A percentile compares a stretch with the other conserved stretches of the same genome.
Conservation (phyloP, 2,329 filamentous ascomycete species). For the Bipolaris gigantea region DNA sequence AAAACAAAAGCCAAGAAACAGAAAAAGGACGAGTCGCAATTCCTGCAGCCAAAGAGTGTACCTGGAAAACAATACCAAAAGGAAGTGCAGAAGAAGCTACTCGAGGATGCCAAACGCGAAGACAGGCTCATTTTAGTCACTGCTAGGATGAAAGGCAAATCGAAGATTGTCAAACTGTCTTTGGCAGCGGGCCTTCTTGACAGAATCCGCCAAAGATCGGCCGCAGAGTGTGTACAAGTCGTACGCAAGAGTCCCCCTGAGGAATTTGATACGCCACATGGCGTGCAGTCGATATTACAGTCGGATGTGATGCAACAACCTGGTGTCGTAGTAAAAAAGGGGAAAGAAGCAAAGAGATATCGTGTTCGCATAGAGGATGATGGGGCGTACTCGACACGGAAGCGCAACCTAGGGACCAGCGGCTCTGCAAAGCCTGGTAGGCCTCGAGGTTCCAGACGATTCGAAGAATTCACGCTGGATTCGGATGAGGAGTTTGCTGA, state of each 20-base stretch:
- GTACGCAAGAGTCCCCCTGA: slow-evolving; percentile 22
- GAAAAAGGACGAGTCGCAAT: slow-evolving; percentile 41
- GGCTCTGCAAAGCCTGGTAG: slow-evolving; percentile 29
- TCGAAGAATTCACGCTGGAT: slow-evolving; percentile 52
- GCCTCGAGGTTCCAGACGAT: slow-evolving; percentile 33
- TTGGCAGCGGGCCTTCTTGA: slow-evolving; percentile 44
- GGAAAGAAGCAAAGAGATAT: slow-evolving; percentile 41
- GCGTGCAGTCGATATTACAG: slow-evolving; percentile 38
- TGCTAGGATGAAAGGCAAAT: slow-evolving; percentile 51
- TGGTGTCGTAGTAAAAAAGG: slow-evolving; percentile 24
- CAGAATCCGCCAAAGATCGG: slow-evolving; percentile 38
- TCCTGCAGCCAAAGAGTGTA: slow-evolving; percentile 45
- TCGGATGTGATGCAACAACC: slow-evolving; percentile 39
- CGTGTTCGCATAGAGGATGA: slow-evolving; percentile 46
- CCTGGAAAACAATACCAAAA: slow-evolving; percentile 53
- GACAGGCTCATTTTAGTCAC: slow-evolving; percentile 52
- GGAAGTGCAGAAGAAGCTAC: slow-evolving; percentile 50
- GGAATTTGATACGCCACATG: slow-evolving; percentile 28
- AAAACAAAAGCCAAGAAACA: slow-evolving; percentile 29
- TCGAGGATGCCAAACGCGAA: slow-evolving; percentile 48
- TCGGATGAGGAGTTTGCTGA: slow-evolving; percentile 48
- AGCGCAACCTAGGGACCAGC: slow-evolving; percentile 27
- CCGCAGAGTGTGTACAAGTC: slow-evolving; percentile 25
- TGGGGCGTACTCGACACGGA: slow-evolving; percentile 44
- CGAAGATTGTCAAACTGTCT: slow-evolving; percentile 48